phyloP scores from a whole-genome alignment of 441 rosid genomes.

The Gossypium davidsonii region DNA sequence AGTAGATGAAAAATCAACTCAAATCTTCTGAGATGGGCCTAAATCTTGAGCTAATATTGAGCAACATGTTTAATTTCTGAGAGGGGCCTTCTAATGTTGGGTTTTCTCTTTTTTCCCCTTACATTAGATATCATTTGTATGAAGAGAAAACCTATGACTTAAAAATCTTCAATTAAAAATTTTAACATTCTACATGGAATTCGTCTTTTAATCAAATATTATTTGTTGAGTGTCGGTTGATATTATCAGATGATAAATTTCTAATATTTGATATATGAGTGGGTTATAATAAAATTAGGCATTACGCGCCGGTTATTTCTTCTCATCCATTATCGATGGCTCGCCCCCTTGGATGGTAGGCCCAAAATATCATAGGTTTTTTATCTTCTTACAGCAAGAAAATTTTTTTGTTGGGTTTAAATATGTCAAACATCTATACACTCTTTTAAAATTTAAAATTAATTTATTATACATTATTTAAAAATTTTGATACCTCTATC shows the following conservation, averaged over 20 bases:
- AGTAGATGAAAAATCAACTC: background rate
- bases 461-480: no score
- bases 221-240: background rate
- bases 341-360: constrained; percentile 15
- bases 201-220: constrained; percentile 7
- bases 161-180: background rate
- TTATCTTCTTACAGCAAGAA: background rate
- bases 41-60: background rate
- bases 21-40: background rate
- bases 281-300: background rate
- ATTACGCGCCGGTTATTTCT: background rate
- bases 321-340: constrained; percentile 15
- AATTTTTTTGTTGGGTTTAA: background rate
- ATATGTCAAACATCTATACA: no score
- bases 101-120: background rate
- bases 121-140: background rate
- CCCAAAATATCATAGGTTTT: background rate
- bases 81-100: no score
- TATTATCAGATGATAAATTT: constrained; percentile 3
- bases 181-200: constrained; percentile 10
- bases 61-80: background rate
- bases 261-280: constrained; percentile 10
- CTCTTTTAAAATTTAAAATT: no score
- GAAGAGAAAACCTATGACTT: background rate
- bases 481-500: no score